Evolutionary conservation across 345 rosid genomes (phyloP).

Genomic region (thale cress (Arabidopsis thaliana)): DNA sequence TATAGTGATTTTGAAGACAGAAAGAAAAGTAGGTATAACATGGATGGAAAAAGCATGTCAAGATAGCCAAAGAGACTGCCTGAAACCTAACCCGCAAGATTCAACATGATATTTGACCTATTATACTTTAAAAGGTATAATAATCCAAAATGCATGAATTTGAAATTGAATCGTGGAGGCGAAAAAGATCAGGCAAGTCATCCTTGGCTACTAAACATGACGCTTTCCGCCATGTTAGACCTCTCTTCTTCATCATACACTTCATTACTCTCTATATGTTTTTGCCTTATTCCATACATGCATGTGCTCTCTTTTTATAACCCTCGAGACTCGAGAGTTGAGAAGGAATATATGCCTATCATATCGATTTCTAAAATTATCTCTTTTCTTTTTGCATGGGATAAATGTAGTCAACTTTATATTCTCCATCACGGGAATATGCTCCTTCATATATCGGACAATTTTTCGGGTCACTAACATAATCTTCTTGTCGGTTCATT

Average conservation of each 20-base stretch:
- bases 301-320: slow-evolving; percentile 35
- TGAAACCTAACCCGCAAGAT: not conserved
- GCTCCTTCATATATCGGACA: slow-evolving; percentile 30
- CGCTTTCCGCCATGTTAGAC: slow-evolving; percentile 39
- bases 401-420: slow-evolving; percentile 38
- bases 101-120: not conserved
- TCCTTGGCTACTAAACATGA: slow-evolving; percentile 48
- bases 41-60: slow-evolving; percentile 35
- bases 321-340: not conserved
- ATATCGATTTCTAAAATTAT: slow-evolving; percentile 20
- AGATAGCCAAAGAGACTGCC: slow-evolving; percentile 42
- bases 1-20: not conserved
- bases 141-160: slow-evolving; percentile 15
- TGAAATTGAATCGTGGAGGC: slow-evolving; percentile 28
- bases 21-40: slow-evolving; percentile 23
- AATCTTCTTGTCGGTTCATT: slow-evolving; percentile 16
- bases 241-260: slow-evolving; percentile 31
- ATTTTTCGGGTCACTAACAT: slow-evolving; percentile 18
- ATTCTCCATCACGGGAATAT: slow-evolving; percentile 25
- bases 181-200: slow-evolving; percentile 48
- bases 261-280: slow-evolving; percentile 19
- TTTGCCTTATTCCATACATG: slow-evolving; percentile 7
- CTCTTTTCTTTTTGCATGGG: slow-evolving; percentile 29
- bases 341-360: slow-evolving; percentile 38
- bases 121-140: slow-evolving; percentile 26